Conservation (phyloP, 306 rosid species). For the Quercus engelmannii region DNA sequence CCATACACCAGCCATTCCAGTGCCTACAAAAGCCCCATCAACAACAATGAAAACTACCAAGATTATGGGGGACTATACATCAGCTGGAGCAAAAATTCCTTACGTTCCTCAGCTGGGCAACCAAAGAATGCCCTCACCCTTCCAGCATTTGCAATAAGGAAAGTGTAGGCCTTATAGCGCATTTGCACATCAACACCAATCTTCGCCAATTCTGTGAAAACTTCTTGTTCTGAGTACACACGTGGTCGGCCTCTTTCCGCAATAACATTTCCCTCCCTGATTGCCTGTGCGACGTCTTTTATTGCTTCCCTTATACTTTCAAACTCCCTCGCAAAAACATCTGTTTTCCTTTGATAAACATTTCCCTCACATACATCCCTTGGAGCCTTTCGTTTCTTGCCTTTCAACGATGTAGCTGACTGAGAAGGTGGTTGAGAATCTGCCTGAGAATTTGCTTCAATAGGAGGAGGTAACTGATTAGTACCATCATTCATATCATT, state of each 20-base stretch:
- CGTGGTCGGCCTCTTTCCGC: slow-evolving; percentile 8
- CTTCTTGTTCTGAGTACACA: slow-evolving; percentile 14
- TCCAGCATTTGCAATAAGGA: slow-evolving; percentile 13
- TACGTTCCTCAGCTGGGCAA: slow-evolving; percentile 17
- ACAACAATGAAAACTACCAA: not conserved
- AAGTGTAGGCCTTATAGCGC: not conserved
- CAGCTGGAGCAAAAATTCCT: not conserved
- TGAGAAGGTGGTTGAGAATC: slow-evolving; percentile 19
- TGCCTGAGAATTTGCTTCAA: slow-evolving; percentile 16
- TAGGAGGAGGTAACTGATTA: slow-evolving; percentile 1
- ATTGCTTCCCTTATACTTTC: slow-evolving; percentile 17
- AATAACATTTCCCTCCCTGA: slow-evolving; percentile 23
- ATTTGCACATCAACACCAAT: slow-evolving; percentile 4
- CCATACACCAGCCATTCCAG: not conserved
- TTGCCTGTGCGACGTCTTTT: slow-evolving; percentile 22
- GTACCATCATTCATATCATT: slow-evolving; percentile 16
- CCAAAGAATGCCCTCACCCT: slow-evolving; percentile 19
- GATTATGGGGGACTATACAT: slow-evolving; percentile 14
- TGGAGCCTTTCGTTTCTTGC: slow-evolving; percentile 9
- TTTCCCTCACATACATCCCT: not conserved
- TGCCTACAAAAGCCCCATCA: not conserved
- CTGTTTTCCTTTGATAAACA: not conserved
- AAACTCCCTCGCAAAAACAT: slow-evolving; percentile 13
- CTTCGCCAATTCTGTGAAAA: slow-evolving; percentile 15
- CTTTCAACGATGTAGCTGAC: slow-evolving; percentile 12